Evolutionary conservation across 1,284 basidiomycete species (phyloP), one percentile per base, ranked within the genome.

Genomic region (Tilletiopsis washingtonensis): DNA sequence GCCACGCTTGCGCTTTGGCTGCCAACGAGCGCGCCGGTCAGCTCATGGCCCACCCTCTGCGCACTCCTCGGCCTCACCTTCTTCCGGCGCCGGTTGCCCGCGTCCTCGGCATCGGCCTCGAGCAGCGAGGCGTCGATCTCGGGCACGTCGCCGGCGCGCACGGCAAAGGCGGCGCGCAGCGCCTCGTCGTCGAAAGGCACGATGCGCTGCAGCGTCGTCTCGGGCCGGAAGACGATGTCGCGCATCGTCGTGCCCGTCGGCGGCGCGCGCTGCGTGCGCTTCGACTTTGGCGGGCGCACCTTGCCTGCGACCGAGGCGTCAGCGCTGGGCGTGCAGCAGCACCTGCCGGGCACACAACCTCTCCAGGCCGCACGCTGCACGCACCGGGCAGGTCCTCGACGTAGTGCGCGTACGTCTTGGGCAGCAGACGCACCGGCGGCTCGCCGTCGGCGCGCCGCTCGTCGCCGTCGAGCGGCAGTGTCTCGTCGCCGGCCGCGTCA

Each of bases 181-280:
- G 27, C n/a, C 15, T 49, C 47, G 5, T 49, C 47, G 37, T 49
- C 47, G 41, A 49, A 49, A 5, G 47, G 47, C 1, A 20, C 47
- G 26, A 49, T 43, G 20, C 47, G 36, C 23, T 49, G 47, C 4
- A 49, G 23, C 32, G 50, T 52, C 45, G 50, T 52, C 43, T 52
- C 50, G 7, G 50, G 50, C 38, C 50, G 23, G 27, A 48, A 52
- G 26, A 52, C 45, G 26, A 52, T 52, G 25, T 52, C 45, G 15
- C 44, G 24, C 50, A 52, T 52, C 5, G 50, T 52, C 6, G 46
- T 24, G 9, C 23, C 5, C 17, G 34, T 34, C 14, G 46, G 37
- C n/a, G 39, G 23, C 36, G 38, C 38, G 17, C 11, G 15, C 19
- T 26, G 24, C 9, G 37, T 25, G 4, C 40, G 21, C 39, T 47